Evolutionary conservation across 441 rosid species (phyloP).

Genomic region (Bruguiera hainesii): DNA sequence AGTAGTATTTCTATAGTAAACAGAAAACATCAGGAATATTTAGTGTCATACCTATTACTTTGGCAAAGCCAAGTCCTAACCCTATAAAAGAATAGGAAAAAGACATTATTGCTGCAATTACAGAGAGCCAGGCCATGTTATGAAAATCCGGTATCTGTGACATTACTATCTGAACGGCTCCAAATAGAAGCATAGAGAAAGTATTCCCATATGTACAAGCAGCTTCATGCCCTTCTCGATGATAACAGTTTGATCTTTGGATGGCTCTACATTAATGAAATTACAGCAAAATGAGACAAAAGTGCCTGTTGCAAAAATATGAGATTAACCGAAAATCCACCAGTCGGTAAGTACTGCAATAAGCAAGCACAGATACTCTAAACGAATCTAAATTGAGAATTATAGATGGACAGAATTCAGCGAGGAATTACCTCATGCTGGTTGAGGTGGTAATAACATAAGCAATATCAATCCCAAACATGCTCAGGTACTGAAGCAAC

Average conservation of each 20-base stretch:
- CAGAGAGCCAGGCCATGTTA: conserved; percentile 54
- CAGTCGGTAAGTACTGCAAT: no score
- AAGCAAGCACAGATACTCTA: no score
- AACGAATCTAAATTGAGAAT: not conserved
- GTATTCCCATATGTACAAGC: conserved; percentile 34
- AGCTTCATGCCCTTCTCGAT: conserved; percentile 45
- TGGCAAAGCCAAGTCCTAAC: conserved; percentile 49
- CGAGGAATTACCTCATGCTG: conserved; percentile 43
- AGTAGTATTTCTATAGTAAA: no score
- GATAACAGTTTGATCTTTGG: conserved; percentile 51
- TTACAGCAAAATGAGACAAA: not conserved
- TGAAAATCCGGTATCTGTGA: conserved; percentile 62
- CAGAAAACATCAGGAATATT: not conserved
- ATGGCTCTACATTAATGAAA: conserved; percentile 43
- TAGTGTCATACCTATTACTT: conserved; percentile 40
- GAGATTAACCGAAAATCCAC: not conserved
- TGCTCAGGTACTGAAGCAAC: conserved; percentile 39
- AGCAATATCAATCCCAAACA: conserved; percentile 45
- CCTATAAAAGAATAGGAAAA: conserved; percentile 55
- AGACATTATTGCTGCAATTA: conserved; percentile 61
- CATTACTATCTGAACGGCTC: conserved; percentile 41
- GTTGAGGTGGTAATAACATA: conserved; percentile 55
- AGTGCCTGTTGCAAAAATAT: not conserved
- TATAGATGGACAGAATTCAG: not conserved
- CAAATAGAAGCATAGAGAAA: conserved; percentile 44